Conservation (phyloP, 257 asterid genomes). For the Rubia yunnanensis region DNA sequence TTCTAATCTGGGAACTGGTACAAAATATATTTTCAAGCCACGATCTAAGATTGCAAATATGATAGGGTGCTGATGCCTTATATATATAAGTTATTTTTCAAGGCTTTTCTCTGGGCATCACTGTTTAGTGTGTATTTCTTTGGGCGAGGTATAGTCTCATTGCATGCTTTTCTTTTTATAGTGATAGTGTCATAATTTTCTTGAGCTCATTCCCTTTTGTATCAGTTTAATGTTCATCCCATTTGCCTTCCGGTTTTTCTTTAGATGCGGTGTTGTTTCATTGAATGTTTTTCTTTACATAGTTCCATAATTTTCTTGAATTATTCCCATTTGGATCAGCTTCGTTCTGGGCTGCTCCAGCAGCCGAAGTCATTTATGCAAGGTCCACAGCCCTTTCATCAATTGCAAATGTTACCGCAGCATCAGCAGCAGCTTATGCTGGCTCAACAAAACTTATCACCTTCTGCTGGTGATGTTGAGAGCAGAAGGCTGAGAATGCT, state of each 20-base stretch:
- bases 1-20: neutral
- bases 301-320: neutral
- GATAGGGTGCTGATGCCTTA: neutral
- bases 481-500: constrained; percentile 93
- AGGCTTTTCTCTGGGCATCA: neutral
- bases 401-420: constrained; percentile 90
- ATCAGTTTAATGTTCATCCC: constrained; percentile 35
- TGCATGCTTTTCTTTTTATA: constrained; percentile 2
- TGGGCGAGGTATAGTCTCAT: neutral
- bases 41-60: neutral
- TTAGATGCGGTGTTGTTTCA: neutral
- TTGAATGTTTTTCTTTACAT: neutral
- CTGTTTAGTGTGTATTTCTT: neutral
- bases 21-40: neutral
- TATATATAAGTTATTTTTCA: neutral
- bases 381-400: constrained; percentile 89
- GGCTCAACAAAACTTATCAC: constrained; percentile 84
- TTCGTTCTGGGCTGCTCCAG: constrained; percentile 88
- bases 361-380: constrained; percentile 91
- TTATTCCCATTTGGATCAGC: constrained; percentile 53
- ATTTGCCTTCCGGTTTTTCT: neutral
- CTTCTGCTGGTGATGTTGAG: constrained; percentile 70
- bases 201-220: constrained; percentile 26
- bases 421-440: constrained; percentile 95
- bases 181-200: neutral